Percentiles rank a stretch among this genome's conserved stretches.
Conservation (phyloP, 176 grass and related monocot genomes). For the Musa acuminata region DNA sequence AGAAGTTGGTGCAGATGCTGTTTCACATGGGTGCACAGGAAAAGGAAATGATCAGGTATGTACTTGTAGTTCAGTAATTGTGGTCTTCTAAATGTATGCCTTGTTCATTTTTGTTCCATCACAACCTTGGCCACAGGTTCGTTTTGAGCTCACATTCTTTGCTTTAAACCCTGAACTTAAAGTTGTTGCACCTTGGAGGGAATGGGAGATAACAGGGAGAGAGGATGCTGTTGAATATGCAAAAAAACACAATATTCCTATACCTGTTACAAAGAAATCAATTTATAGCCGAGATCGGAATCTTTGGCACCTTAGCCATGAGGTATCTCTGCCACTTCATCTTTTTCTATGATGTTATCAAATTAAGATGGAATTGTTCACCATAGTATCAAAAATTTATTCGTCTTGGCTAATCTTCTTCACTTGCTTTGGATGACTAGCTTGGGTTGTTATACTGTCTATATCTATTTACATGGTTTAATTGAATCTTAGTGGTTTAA, state of each 20-base stretch:
- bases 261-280: conserved; percentile 88
- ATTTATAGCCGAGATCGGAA: conserved; percentile 97
- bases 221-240: conserved; percentile 98
- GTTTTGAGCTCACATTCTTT: conserved; percentile 91
- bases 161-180: conserved; percentile 88
- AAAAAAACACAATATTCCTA: conserved; percentile 65
- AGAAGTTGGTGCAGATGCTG: conserved; percentile 88
- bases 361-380: neutral
- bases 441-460: no score
- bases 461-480: no score
- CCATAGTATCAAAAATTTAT: neutral
- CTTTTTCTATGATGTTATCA: conserved; percentile 1
- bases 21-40: conserved; percentile 85
- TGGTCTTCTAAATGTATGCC: neutral
- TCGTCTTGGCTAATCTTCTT: no score
- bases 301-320: conserved; percentile 98
- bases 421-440: no score
- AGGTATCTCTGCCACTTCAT: conserved; percentile 36
- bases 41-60: conserved; percentile 95
- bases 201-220: conserved; percentile 95
- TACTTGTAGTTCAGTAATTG: neutral
- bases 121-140: conserved; percentile 52
- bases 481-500: no score
- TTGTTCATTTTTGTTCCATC: neutral
- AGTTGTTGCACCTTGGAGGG: conserved; percentile 97